A percentile compares a stretch with the other conserved stretches of the same genome.
These are phyloP conservation scores for Xerocomellus dryophilus DNA, from an alignment of 768 basidiomycete genomes.

Conservation along the genomic window DNA sequence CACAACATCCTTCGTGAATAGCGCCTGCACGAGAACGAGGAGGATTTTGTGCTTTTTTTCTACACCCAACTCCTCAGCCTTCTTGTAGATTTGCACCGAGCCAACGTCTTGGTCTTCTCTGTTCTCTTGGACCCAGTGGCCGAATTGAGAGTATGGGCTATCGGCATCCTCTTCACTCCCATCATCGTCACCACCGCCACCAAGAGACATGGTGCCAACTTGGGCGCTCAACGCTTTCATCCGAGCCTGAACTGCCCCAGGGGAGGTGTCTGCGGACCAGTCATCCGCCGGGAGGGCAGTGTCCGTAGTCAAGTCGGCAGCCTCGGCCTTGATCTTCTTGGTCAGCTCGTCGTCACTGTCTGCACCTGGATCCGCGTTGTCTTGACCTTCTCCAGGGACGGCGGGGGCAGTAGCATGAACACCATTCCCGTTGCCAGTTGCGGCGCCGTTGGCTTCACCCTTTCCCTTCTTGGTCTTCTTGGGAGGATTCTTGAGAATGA, in stretches of 20 bases:
- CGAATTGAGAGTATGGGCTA: slow-evolving; percentile 82
- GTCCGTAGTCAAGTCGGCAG: slow-evolving; percentile 67
- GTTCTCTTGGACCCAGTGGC: slow-evolving; percentile 81
- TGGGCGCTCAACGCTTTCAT: slow-evolving; percentile 64
- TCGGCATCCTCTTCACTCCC: slow-evolving; percentile 85
- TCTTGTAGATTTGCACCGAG: slow-evolving; percentile 73
- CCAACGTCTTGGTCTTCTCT: slow-evolving; percentile 36
- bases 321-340: slow-evolving; percentile 88
- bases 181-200: slow-evolving; percentile 65
- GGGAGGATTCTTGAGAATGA: slow-evolving; percentile 95
- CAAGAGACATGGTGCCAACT: slow-evolving; percentile 50
- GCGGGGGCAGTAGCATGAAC: slow-evolving; percentile 39
- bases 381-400: slow-evolving; percentile 40
- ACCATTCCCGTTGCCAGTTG: slow-evolving; percentile 47
- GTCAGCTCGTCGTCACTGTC: slow-evolving; percentile 89
- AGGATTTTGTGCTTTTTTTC: slow-evolving; percentile 94
- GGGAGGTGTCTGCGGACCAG: slow-evolving; percentile 91
- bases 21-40: slow-evolving; percentile 74
- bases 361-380: slow-evolving; percentile 44
- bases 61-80: slow-evolving; percentile 86
- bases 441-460: slow-evolving; percentile 54
- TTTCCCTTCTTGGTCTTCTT: slow-evolving; percentile 60
- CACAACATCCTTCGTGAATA: slow-evolving; percentile 76
- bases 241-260: slow-evolving; percentile 83
- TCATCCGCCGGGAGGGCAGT: slow-evolving; percentile 64